Conservation (phyloP, 2,329 filamentous ascomycete genomes). For the Pseudocercospora musae region DNA sequence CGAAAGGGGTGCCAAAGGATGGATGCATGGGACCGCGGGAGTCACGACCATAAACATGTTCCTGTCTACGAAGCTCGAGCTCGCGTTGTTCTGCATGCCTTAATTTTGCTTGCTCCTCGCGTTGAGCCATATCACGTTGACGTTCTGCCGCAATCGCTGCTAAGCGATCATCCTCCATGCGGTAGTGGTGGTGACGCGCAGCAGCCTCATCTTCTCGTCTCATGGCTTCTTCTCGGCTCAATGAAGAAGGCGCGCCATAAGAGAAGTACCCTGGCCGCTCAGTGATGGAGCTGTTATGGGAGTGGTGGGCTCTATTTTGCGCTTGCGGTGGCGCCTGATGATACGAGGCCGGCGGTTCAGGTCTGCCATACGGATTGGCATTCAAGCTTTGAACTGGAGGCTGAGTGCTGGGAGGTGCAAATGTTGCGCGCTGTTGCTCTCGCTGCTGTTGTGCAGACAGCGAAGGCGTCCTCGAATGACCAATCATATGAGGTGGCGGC, state of each 20-base stretch:
- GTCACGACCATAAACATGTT: conserved; percentile 1
- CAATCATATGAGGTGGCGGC: conserved; percentile 34
- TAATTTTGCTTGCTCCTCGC: conserved; percentile 6
- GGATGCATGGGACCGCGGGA: conserved; percentile 9
- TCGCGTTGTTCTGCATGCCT: conserved; percentile 18
- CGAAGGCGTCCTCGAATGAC: conserved; percentile 36
- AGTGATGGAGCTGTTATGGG: conserved; percentile 31
- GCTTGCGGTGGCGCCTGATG: conserved; percentile 27
- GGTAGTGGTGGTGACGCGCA: conserved; percentile 14
- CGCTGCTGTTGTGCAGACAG: conserved; percentile 25
- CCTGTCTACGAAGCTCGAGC: conserved; percentile 23
- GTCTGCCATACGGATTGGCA: conserved; percentile 28
- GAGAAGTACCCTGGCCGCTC: conserved; percentile 22
- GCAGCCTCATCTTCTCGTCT: conserved; percentile 24
- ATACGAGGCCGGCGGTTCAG: conserved; percentile 23
- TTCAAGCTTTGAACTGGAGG: conserved; percentile 28
- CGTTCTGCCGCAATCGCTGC: conserved; percentile 5
- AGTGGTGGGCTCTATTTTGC: conserved; percentile 31
- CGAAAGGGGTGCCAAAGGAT: conserved; percentile 1
- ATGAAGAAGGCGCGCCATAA: conserved; percentile 8
- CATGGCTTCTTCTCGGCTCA: conserved; percentile 28
- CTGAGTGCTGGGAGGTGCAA: conserved; percentile 22
- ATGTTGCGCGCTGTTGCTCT: conserved; percentile 21
- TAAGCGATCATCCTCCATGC: conserved; percentile 7
- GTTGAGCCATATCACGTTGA: background rate